Base-by-base conservation (phyloP, 352 stramenopile species). In the Phytophthora lateralis region DNA sequence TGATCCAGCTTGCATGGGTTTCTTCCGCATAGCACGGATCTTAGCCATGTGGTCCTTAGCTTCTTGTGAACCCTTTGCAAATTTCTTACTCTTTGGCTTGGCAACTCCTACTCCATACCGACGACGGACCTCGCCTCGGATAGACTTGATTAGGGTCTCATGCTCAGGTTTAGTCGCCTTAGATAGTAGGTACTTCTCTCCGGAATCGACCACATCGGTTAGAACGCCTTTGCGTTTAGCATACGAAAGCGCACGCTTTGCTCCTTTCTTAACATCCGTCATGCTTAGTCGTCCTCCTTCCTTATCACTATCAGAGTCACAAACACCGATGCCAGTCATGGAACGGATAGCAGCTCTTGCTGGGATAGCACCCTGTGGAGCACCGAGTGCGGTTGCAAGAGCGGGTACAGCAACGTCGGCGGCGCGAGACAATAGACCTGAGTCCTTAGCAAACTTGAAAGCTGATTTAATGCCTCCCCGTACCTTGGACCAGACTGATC, bases 401-500 rank as follows among this genome's bases (percentile, higher is more conserved):
- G 53, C 56, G 5, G 41, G 49, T 5, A 58, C 49, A 21, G 61
- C 61, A 15, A 38, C 47, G 21, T 63, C 55, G 2, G 32, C 48
- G 0, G 21, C 12, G 42, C n/a, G 14, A 6, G n/a, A 20, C 15
- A 43, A 43, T 38, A 12, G 10, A 38, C 26, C 30, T 30, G 26
- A 30, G 41, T 66, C 58, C 20, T 66, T 66, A 17, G 47, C 60
- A 17, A 61, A 63, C 18, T 60, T 60, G 29, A 64, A 60, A 11
- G 8, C 62, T 1, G 27, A 38, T 32, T 70, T 70, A 21, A 70
- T 58, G 1, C 53, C 53, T 34, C 29, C 35, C 61, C 61, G 64
- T 15, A 69, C 46, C 17, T 57, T 60, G 11, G 27, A 18, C 53
- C 55, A 71, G 10, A 63, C 53, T 2, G 48, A 60, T 30, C 39